Evolutionary conservation across 805 yeast species (phyloP), one percentile per base, ranked within the genome.

Genomic region (Nakazawaea sp.): DNA sequence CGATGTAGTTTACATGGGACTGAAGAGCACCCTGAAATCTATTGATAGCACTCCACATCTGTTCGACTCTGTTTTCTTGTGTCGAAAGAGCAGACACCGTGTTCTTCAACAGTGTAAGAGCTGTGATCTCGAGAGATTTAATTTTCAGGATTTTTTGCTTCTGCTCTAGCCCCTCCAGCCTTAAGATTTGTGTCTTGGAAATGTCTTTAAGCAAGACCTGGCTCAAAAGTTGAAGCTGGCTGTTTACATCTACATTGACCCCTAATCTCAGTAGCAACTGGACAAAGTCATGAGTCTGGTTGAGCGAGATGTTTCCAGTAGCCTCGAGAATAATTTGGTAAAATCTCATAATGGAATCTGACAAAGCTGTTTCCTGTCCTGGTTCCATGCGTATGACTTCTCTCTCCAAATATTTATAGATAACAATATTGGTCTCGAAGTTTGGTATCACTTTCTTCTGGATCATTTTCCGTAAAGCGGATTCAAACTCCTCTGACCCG

Each of bases 121-220:
- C 18, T 3, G 28, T 11, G 13, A 38, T 38, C 24, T 38, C 42
- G 8, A 38, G 13, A 24, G 42, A 19, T 27, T 18, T 33, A 2
- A 38, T 21, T 18, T 11, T 27, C n/a, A n/a, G n/a, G n/a, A n/a
- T n/a, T n/a, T n/a, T n/a, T n/a, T n/a, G n/a, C n/a, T n/a, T n/a
- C n/a, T n/a, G n/a, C n/a, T n/a, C n/a, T n/a, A n/a, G n/a, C n/a
- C n/a, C n/a, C 11, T 32, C n/a, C 16, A 27, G 16, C n/a, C 8
- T 27, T 10, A 21, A 21, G 10, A 21, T 7, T 10, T 21, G 24
- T 8, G 24, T 21, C 24, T 21, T 21, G 10, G 7, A 10, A 10
- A 21, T 21, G 24, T 21, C 10, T 8, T 21, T 10, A 21, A 21
- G 10, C 24, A 21, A 21, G 10, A 21, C 24, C 7, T 10, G 10